These are phyloP conservation scores for Cryphonectria parasitica DNA, from an alignment of 2,329 filamentous ascomycete species.

Conservation along the genomic window DNA sequence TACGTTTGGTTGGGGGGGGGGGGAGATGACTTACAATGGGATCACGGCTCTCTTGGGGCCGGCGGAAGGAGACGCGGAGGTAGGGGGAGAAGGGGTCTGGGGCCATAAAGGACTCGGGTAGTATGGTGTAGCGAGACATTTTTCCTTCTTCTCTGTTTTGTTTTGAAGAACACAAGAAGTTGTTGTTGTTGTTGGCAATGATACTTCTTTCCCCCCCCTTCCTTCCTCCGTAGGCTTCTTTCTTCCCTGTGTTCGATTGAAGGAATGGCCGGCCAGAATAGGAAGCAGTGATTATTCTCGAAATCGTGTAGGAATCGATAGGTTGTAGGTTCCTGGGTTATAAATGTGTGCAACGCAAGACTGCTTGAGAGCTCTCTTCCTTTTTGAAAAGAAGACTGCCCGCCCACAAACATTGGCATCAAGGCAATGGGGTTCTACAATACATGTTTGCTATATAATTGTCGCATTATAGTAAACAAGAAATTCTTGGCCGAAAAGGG, in stretches of 20 bases:
- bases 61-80: conserved; percentile 27
- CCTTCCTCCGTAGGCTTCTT: no score
- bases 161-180: background rate
- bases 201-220: no score
- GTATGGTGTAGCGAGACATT: conserved; percentile 23
- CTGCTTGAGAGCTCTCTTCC: no score
- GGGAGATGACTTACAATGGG: conserved; percentile 23
- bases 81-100: conserved; percentile 24
- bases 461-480: background rate
- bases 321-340: no score
- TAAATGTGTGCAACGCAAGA: no score
- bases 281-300: no score
- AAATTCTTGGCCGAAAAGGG: background rate
- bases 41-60: conserved; percentile 22
- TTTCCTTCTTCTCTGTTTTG: background rate
- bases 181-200: background rate
- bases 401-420: no score
- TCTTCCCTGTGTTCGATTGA: no score
- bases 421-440: no score
- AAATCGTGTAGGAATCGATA: no score
- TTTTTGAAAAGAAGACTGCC: background rate
- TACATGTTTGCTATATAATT: background rate
- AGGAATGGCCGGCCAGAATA: no score
- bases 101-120: conserved; percentile 23
- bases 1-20: no score